Evolutionary conservation across 73 alveolate species (phyloP).

Genomic region (Tetrahymena elliotti): DNA sequence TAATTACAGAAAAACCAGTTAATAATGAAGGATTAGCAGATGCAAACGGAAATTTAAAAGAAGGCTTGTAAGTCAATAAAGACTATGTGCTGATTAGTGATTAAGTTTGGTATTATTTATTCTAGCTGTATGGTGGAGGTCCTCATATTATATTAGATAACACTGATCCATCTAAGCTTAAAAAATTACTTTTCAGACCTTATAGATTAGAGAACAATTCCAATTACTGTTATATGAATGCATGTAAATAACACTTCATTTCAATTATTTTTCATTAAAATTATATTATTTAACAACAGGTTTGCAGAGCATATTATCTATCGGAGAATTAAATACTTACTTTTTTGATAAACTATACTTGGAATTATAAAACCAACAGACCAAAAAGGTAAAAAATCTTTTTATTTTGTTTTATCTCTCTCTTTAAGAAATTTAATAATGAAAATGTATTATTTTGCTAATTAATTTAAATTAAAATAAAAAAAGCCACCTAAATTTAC

Average conservation of each 20-base stretch:
- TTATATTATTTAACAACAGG: not conserved
- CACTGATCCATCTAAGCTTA: slow-evolving; percentile 13
- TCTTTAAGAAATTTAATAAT: no score
- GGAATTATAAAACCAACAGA: not conserved
- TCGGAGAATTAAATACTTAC: slow-evolving; percentile 38
- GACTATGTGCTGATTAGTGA: not conserved
- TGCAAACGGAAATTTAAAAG: not conserved
- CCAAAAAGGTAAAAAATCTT: slow-evolving; percentile 15
- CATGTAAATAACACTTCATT: slow-evolving; percentile 15
- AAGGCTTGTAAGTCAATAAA: slow-evolving; percentile 6
- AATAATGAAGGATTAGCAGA: not conserved
- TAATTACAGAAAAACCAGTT: not conserved
- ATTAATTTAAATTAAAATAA: not conserved
- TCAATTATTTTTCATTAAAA: no score
- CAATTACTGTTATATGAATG: slow-evolving; percentile 50
- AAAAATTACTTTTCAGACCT: slow-evolving; percentile 24
- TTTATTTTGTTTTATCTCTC: not conserved
- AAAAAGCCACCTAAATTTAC: not conserved
- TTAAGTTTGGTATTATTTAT: slow-evolving; percentile 2
- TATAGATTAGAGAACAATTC: slow-evolving; percentile 45
- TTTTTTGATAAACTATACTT: slow-evolving; percentile 42
- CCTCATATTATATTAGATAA: slow-evolving; percentile 1
- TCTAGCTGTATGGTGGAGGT: slow-evolving; percentile 4
- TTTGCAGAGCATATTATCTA: not conserved
- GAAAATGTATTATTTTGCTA: not conserved